Conservation (phyloP, 2,329 filamentous ascomycete species). For the Exophiala dermatitidis region DNA sequence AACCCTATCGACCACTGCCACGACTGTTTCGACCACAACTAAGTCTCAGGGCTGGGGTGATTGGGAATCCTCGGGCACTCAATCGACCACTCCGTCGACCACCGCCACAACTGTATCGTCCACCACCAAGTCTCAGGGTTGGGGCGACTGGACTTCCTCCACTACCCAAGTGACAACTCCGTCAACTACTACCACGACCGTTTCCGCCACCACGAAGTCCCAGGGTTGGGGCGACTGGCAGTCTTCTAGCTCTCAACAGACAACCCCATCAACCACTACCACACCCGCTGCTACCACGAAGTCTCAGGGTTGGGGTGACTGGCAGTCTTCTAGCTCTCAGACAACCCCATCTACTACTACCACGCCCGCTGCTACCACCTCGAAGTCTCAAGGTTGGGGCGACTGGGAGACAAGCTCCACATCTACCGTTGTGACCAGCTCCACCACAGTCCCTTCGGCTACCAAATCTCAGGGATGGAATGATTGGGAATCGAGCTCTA, state of each 20-base stretch:
- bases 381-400: not conserved
- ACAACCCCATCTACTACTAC: not conserved
- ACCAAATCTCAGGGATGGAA: not conserved
- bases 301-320: conserved; percentile 1
- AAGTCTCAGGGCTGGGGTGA: not conserved
- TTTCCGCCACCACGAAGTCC: not conserved
- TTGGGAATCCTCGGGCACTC: not conserved
- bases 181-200: not conserved
- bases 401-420: not conserved
- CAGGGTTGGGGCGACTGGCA: not conserved
- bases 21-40: no score
- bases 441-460: not conserved
- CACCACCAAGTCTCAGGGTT: not conserved
- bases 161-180: not conserved
- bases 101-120: not conserved
- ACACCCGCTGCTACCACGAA: not conserved
- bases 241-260: not conserved
- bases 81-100: not conserved
- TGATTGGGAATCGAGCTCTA: not conserved
- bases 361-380: not conserved
- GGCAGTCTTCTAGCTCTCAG: conserved; percentile 1
- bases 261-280: not conserved
- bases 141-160: not conserved
- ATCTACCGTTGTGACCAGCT: not conserved
- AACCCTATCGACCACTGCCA: no score